Base-by-base conservation (phyloP, 2,329 filamentous ascomycete genomes). In the Alternaria arbusti region DNA sequence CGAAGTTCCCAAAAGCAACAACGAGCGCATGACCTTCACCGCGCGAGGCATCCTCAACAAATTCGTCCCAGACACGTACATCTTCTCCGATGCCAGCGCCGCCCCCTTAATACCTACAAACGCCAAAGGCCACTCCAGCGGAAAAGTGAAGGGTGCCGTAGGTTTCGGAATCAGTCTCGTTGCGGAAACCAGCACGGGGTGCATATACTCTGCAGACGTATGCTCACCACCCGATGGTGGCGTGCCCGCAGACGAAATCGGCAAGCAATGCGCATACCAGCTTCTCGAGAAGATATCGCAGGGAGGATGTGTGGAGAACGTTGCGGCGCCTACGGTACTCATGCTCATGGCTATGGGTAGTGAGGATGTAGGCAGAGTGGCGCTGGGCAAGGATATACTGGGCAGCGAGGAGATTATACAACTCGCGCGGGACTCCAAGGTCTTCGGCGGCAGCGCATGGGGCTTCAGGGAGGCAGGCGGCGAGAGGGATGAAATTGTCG, bases 291-390 rank as follows among this genome's bases (percentile, higher is more conserved):
- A 89, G 22, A 90, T 98, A 65, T 88, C 88, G 55, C 87, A 90
- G 71, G 95, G 94, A 11, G 96, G 96, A 1, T 97, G 93, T 77
- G 91, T 92, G 4, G 90, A 89, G 57, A 85, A 85, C 13, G 86
- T 91, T 4, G 91, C 93, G 3, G 89, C 90, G 6, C 85, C 88
- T 4, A 95, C 91, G 0, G 86, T 97, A 68, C 80, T 99, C 57
- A 92, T 90, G 17, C 84, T 99, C 66, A 99, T 99, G 96, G 93
- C 94, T 32, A 98, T 99, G 96, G 96, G 96, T 0, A 93, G 91
- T 1, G 96, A 98, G 78, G 96, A 99, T 79, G 94, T 99, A 13
- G 96, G 96, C 5, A 87, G 96, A 63, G 80, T 99, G 69, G 88
- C 92, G 66, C 78, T 99, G 62, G 93, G 94, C 30, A 90, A 89